Percentiles rank a stretch among this genome's conserved stretches.
phyloP scores from a whole-genome alignment of 441 rosid genomes.

The Bruguiera hainesii region DNA sequence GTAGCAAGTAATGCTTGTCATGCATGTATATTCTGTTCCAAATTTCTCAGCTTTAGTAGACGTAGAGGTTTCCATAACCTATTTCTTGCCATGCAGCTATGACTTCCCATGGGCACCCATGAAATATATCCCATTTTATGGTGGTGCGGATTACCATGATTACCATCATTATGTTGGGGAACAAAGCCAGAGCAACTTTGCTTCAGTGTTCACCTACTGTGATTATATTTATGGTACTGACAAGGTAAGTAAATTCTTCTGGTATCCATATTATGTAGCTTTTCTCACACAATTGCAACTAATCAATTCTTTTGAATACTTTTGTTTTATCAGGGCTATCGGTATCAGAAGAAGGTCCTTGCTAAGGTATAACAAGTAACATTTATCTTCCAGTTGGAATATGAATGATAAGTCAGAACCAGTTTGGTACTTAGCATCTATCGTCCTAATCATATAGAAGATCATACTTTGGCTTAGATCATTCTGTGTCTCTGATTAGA shows the following conservation, averaged over 20 bases:
- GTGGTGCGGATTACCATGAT: constrained; percentile 92
- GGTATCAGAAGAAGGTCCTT: constrained; percentile 67
- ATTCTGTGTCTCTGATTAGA: neutral
- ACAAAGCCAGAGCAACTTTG: constrained; percentile 91
- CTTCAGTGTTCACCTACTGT: constrained; percentile 91
- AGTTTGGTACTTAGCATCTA: neutral
- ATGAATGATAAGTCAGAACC: neutral
- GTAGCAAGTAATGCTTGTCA: neutral
- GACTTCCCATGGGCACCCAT: constrained; percentile 85
- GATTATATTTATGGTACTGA: constrained; percentile 89
- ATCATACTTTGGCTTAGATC: neutral
- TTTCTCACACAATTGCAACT: neutral
- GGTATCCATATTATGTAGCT: neutral
- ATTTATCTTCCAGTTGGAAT: neutral
- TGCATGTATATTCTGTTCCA: neutral
- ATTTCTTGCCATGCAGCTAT: constrained; percentile 43
- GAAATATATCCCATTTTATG: constrained; percentile 82
- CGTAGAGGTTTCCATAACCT: constrained; percentile 4
- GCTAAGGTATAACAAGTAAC: constrained; percentile 40
- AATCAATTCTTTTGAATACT: constrained; percentile 12
- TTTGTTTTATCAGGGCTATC: constrained; percentile 57
- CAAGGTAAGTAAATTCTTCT: constrained; percentile 46
- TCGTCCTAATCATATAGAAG: neutral
- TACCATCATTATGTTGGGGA: constrained; percentile 92
- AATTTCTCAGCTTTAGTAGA: neutral